phyloP scores from a whole-genome alignment of 2,329 filamentous ascomycete genomes.

The Huntiella abstrusa region DNA sequence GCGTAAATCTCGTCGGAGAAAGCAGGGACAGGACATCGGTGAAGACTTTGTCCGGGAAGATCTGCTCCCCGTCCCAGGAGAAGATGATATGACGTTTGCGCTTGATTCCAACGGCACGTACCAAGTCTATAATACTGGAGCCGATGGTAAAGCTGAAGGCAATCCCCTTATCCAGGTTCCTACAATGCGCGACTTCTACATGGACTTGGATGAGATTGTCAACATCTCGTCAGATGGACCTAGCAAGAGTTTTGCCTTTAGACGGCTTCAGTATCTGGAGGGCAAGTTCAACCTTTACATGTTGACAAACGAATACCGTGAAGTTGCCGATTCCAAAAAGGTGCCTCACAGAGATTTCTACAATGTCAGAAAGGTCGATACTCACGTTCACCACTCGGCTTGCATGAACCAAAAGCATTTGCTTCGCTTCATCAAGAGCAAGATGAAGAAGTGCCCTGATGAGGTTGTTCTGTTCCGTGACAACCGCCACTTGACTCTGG shows the following conservation, averaged over 20 bases:
- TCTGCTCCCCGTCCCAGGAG: slow-evolving; percentile 50
- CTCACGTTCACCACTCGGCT: slow-evolving; percentile 95
- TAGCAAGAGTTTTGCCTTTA: slow-evolving; percentile 91
- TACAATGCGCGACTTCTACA: slow-evolving; percentile 84
- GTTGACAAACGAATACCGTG: slow-evolving; percentile 89
- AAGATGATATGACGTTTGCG: slow-evolving; percentile 53
- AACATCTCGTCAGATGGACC: slow-evolving; percentile 88
- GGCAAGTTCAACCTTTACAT: slow-evolving; percentile 93
- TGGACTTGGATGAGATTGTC: slow-evolving; percentile 75
- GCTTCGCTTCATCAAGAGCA: slow-evolving; percentile 95
- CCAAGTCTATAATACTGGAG: slow-evolving; percentile 63
- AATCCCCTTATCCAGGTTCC: slow-evolving; percentile 64
- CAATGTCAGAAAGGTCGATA: slow-evolving; percentile 96
- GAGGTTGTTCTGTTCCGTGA: slow-evolving; percentile 87
- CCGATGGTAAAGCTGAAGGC: slow-evolving; percentile 36
- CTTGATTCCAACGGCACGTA: slow-evolving; percentile 76
- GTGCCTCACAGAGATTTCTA: slow-evolving; percentile 98
- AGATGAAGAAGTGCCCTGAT: slow-evolving; percentile 96
- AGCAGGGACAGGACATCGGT: slow-evolving; percentile 77
- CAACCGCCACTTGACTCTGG: slow-evolving; percentile 74
- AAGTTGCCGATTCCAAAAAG: slow-evolving; percentile 93
- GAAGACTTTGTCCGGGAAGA: slow-evolving; percentile 80
- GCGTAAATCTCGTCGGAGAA: slow-evolving; percentile 27
- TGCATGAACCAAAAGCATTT: slow-evolving; percentile 99
- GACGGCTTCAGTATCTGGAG: slow-evolving; percentile 84